These are phyloP conservation scores for Lachancea fermentati DNA, from an alignment of 805 yeast genomes.

Conservation along the genomic window DNA sequence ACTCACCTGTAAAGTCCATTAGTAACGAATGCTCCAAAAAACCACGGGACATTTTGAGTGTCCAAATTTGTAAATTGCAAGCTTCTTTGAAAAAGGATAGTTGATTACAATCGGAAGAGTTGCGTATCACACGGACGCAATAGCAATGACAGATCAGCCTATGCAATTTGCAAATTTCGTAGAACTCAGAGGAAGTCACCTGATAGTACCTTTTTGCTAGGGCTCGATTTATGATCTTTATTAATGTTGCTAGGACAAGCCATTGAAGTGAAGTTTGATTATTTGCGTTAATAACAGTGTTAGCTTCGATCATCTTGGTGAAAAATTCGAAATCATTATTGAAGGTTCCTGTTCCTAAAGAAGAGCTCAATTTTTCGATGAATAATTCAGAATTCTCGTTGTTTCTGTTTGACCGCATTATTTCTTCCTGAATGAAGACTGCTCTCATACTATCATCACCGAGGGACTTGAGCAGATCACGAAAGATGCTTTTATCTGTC, in stretches of 20 bases:
- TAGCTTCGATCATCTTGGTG: constrained; percentile 12
- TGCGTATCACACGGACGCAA: not conserved
- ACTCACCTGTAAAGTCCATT: not conserved
- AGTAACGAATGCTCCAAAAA: constrained; percentile 15
- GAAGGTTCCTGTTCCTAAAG: constrained; percentile 4
- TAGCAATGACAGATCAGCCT: constrained; percentile 2
- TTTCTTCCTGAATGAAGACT: constrained; percentile 14
- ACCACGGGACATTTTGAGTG: constrained; percentile 19
- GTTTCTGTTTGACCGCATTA: constrained; percentile 10
- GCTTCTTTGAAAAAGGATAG: constrained; percentile 3
- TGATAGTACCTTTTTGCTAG: constrained; percentile 15
- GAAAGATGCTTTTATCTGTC: constrained; percentile 24
- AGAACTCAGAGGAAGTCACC: constrained; percentile 17
- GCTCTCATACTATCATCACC: constrained; percentile 8
- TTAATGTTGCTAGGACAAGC: constrained; percentile 9
- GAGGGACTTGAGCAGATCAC: constrained; percentile 15
- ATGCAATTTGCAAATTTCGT: constrained; percentile 14
- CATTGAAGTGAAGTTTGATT: constrained; percentile 5
- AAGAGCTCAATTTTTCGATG: constrained; percentile 13
- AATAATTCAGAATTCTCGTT: constrained; percentile 7
- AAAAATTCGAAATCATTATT: constrained; percentile 12
- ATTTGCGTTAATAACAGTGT: constrained; percentile 6
- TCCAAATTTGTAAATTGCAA: constrained; percentile 2
- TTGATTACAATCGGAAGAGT: not conserved
- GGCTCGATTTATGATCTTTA: constrained; percentile 15